Conservation (phyloP, 352 stramenopile genomes). For the Globisporangium carolinianum region DNA sequence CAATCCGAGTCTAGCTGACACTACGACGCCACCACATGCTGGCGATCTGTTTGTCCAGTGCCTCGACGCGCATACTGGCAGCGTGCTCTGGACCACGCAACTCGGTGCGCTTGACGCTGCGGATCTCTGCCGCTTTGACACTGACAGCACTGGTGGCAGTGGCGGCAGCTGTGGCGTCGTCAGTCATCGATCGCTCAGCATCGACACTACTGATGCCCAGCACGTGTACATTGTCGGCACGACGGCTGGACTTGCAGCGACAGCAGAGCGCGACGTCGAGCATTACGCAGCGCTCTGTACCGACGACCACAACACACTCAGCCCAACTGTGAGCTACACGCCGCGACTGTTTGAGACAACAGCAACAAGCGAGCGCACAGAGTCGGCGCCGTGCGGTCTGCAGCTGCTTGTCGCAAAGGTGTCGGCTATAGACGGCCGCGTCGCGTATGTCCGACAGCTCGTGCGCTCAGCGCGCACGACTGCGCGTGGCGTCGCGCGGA, state of each 20-base stretch:
- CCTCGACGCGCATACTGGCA: constrained; percentile 12
- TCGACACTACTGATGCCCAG: not conserved
- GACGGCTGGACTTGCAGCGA: constrained; percentile 17
- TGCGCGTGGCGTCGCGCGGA: constrained; percentile 1
- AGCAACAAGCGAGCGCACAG: not conserved
- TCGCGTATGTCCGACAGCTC: constrained; percentile 19
- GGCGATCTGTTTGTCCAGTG: constrained; percentile 20
- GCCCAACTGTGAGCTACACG: not conserved
- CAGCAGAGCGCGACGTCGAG: constrained; percentile 7
- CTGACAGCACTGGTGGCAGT: not conserved
- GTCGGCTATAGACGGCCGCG: constrained; percentile 3
- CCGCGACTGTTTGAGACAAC: constrained; percentile 3
- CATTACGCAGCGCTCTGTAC: constrained; percentile 15
- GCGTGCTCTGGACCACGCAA: constrained; percentile 16
- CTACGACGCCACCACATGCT: not conserved
- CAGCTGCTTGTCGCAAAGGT: constrained; percentile 8
- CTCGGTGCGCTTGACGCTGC: not conserved
- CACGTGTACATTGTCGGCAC: constrained; percentile 16
- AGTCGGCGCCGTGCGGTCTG: not conserved
- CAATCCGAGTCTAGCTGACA: not conserved
- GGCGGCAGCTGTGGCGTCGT: constrained; percentile 8
- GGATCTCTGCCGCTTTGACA: constrained; percentile 2
- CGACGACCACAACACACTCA: not conserved
- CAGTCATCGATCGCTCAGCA: not conserved
- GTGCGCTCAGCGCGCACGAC: constrained; percentile 14